These are phyloP conservation scores for Lepraria neglecta DNA, from an alignment of 495 filamentous ascomycete genomes.

Conservation along the genomic window DNA sequence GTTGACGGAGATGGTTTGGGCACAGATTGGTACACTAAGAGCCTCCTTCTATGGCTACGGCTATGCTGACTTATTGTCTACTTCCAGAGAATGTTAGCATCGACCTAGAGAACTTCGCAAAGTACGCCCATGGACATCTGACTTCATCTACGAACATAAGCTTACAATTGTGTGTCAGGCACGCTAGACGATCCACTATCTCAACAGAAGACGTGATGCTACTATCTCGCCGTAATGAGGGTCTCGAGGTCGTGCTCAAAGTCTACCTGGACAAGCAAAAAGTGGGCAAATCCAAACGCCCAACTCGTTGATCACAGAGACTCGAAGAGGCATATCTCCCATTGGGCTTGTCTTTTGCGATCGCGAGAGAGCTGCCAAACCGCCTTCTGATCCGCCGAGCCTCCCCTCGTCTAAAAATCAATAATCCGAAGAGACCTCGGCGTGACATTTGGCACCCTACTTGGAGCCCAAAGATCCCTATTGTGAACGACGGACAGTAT, in stretches of 20 bases:
- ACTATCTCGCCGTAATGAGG: slow-evolving; percentile 78
- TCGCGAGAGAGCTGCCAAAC: not conserved
- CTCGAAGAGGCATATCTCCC: not conserved
- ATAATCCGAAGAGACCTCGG: no score
- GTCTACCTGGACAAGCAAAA: slow-evolving; percentile 56
- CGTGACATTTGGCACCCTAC: no score
- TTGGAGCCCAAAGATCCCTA: no score
- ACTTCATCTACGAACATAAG: no score
- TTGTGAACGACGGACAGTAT: no score
- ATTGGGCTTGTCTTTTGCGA: not conserved
- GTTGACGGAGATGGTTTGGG: slow-evolving; percentile 84
- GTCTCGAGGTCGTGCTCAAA: slow-evolving; percentile 64
- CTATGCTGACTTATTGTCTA: slow-evolving; percentile 11
- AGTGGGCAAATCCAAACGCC: slow-evolving; percentile 14
- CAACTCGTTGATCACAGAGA: slow-evolving; percentile 10
- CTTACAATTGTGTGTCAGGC: slow-evolving; percentile 37
- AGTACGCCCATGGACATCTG: slow-evolving; percentile 32
- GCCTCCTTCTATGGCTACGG: not conserved
- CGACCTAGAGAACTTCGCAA: slow-evolving; percentile 77
- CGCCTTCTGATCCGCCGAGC: not conserved
- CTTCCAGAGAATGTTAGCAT: slow-evolving; percentile 60
- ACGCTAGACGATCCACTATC: slow-evolving; percentile 78
- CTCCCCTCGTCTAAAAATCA: no score
- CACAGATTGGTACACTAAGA: slow-evolving; percentile 64
- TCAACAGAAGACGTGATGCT: slow-evolving; percentile 82